phyloP scores from a whole-genome alignment of 139 green algal genomes.

The Coelastrella sp. region DNA sequence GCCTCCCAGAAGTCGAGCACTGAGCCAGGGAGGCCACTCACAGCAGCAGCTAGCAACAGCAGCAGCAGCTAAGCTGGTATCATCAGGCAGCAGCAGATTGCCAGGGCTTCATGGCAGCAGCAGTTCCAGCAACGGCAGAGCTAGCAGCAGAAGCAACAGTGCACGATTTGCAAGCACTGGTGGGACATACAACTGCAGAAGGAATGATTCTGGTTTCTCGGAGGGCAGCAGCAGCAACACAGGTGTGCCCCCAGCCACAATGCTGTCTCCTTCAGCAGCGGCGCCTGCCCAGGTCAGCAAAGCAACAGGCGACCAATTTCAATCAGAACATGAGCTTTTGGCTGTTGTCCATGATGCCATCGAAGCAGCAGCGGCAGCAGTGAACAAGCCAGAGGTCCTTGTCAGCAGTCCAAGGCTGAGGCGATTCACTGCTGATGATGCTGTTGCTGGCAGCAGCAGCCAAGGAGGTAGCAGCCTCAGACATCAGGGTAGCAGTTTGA shows the following conservation, averaged over 20 bases:
- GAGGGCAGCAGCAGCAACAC: neutral
- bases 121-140: neutral
- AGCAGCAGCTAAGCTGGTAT: neutral
- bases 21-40: neutral
- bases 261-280: neutral
- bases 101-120: neutral
- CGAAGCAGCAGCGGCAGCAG: slow-evolving; percentile 28
- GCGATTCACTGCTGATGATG: neutral
- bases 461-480: neutral
- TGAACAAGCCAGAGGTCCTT: slow-evolving; percentile 2
- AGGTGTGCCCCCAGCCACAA: neutral
- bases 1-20: slow-evolving; percentile 23
- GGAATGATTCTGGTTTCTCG: neutral
- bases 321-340: slow-evolving; percentile 18
- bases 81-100: neutral
- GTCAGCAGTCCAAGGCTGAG: neutral
- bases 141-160: slow-evolving; percentile 35
- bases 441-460: neutral
- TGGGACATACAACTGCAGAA: neutral
- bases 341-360: slow-evolving; percentile 25
- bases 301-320: neutral
- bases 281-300: no score
- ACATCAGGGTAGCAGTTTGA: slow-evolving; percentile 8
- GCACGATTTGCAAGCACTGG: neutral
- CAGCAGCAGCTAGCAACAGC: slow-evolving; percentile 27